A percentile compares a stretch with the other conserved stretches of the same genome.
These are phyloP conservation scores for Fraxinus ornus DNA, from an alignment of 305 asterid species.

Conservation along the genomic window DNA sequence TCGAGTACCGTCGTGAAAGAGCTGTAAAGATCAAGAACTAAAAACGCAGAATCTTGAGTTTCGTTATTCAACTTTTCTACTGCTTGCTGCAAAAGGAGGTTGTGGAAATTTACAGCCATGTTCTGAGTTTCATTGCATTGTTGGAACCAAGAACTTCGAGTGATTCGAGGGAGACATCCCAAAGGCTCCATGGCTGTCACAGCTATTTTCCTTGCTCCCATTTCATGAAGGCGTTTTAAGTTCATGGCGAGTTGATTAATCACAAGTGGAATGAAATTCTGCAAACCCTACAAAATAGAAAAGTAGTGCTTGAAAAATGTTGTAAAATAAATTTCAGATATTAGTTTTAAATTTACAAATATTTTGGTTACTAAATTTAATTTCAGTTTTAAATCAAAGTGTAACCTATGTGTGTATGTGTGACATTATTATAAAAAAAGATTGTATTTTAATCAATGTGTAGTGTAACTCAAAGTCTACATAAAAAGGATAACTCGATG, in stretches of 20 bases:
- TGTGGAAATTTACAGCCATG: conserved; percentile 38
- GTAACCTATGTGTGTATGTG: not conserved
- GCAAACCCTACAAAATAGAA: conserved; percentile 33
- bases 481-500: no score
- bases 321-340: not conserved
- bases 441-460: no score
- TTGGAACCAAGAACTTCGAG: conserved; percentile 29
- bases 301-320: not conserved
- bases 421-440: not conserved
- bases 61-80: conserved; percentile 40
- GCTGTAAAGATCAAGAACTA: conserved; percentile 47
- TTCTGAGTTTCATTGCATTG: conserved; percentile 48
- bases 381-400: not conserved
- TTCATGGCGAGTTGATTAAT: conserved; percentile 37
- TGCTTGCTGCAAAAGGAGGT: conserved; percentile 41
- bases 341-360: not conserved
- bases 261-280: conserved; percentile 41
- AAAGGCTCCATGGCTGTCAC: conserved; percentile 49
- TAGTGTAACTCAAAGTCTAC: no score
- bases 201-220: conserved; percentile 47
- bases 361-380: not conserved
- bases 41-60: conserved; percentile 31
- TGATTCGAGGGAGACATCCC: conserved; percentile 54
- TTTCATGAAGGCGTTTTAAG: conserved; percentile 24
- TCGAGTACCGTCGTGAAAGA: conserved; percentile 49